phyloP scores from a whole-genome alignment of 805 yeast genomes.

The Metschnikowia continentalis region DNA sequence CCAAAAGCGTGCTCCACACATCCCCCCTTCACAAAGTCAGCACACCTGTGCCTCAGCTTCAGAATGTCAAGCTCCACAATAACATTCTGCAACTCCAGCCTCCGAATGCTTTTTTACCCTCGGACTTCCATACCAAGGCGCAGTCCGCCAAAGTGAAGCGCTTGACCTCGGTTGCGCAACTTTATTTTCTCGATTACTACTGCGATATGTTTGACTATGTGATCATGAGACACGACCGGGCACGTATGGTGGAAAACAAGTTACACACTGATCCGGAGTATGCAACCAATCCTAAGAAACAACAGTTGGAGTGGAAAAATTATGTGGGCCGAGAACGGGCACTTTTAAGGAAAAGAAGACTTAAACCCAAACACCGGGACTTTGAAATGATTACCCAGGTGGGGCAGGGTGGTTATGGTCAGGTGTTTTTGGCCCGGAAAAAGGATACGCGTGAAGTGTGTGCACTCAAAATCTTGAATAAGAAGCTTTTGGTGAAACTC shows the following conservation, averaged over 20 bases:
- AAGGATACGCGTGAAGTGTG: slow-evolving; percentile 92
- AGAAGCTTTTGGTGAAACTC: slow-evolving; percentile 75
- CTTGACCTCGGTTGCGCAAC: slow-evolving; percentile 84
- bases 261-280: slow-evolving; percentile 49
- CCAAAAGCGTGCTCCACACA: slow-evolving; percentile 29
- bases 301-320: slow-evolving; percentile 58
- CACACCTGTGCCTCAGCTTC: slow-evolving; percentile 12
- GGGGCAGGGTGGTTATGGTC: slow-evolving; percentile 99
- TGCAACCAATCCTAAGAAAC: slow-evolving; percentile 27
- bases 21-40: slow-evolving; percentile 15
- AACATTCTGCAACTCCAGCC: slow-evolving; percentile 34
- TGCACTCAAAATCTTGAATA: slow-evolving; percentile 89
- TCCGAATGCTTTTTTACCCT: slow-evolving; percentile 23
- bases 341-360: slow-evolving; percentile 77
- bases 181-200: slow-evolving; percentile 91
- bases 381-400: slow-evolving; percentile 96
- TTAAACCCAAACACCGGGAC: slow-evolving; percentile 90
- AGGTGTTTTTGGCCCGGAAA: slow-evolving; percentile 93
- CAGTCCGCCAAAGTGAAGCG: slow-evolving; percentile 75
- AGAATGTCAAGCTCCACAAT: slow-evolving; percentile 22
- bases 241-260: slow-evolving; percentile 61
- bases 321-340: slow-evolving; percentile 84
- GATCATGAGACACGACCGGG: slow-evolving; percentile 77
- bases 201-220: slow-evolving; percentile 95
- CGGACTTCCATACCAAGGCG: slow-evolving; percentile 55